Evolutionary conservation across 345 rosid genomes (phyloP).

Genomic region (Gossypium ekmanianum): DNA sequence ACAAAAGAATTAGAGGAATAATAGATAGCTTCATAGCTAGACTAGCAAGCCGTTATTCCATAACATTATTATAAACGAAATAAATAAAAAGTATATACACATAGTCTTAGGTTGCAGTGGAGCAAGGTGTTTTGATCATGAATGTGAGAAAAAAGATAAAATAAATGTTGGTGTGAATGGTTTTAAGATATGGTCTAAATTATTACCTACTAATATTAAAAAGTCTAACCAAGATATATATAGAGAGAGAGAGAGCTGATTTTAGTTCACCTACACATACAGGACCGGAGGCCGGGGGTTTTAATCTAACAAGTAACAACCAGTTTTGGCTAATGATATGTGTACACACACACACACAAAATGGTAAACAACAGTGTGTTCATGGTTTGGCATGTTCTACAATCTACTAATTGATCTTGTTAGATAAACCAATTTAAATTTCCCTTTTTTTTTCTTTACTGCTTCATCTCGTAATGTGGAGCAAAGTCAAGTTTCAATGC

Average conservation of each 20-base stretch:
- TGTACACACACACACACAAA: too few relatives aligned
- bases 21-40: not conserved
- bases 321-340: not conserved
- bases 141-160: too few relatives aligned
- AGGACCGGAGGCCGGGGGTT: not conserved
- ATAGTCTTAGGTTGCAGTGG: too few relatives aligned
- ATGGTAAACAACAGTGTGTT: too few relatives aligned
- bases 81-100: not conserved
- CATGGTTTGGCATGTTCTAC: not conserved
- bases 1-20: not conserved
- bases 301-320: not conserved
- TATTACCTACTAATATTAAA: too few relatives aligned
- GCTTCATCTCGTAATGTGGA: not conserved
- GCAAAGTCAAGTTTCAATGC: not conserved
- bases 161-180: too few relatives aligned
- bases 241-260: not conserved
- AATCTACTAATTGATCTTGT: not conserved
- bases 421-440: not conserved
- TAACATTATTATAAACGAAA: not conserved
- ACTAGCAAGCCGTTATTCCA: not conserved
- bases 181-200: too few relatives aligned
- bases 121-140: too few relatives aligned
- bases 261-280: slow-evolving; percentile 18
- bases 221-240: not conserved
- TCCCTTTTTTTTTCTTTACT: not conserved